Percentiles rank a stretch among this genome's conserved stretches.
Evolutionary conservation across 306 rosid species (phyloP).

Genomic region (Albizia julibrissin): DNA sequence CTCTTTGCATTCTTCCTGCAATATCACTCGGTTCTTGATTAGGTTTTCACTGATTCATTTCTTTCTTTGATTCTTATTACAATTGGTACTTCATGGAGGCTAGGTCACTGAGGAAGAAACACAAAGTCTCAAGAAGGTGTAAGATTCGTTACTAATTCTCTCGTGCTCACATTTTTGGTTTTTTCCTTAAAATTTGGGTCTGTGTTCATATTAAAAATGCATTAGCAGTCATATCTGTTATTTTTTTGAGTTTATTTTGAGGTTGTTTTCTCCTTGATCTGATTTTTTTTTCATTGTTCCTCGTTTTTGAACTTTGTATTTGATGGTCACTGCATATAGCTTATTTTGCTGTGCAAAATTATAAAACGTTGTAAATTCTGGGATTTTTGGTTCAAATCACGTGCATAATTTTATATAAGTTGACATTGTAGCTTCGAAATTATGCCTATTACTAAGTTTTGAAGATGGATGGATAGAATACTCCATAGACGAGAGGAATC

Average conservation of each 20-base stretch:
- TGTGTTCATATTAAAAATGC: not conserved
- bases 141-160: not conserved
- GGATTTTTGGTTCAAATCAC: not conserved
- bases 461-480: not conserved
- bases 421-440: not conserved
- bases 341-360: not conserved
- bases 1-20: too few species aligned
- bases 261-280: slow-evolving; percentile 23
- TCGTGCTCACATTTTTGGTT: not conserved
- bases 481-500: not conserved
- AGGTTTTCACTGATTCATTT: too few species aligned
- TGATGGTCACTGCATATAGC: not conserved
- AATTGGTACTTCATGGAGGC: slow-evolving; percentile 82
- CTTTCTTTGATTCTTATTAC: too few species aligned
- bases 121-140: slow-evolving; percentile 54
- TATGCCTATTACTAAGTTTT: not conserved
- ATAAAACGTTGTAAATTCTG: not conserved
- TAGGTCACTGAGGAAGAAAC: slow-evolving; percentile 91
- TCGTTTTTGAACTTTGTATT: not conserved
- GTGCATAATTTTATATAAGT: not conserved
- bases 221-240: slow-evolving; percentile 31
- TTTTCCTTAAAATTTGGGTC: too few species aligned
- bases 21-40: too few species aligned
- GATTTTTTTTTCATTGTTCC: not conserved
- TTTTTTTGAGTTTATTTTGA: not conserved